phyloP scores from a whole-genome alignment of 495 filamentous ascomycete genomes.

The Aspergillus sclerotioniger region DNA sequence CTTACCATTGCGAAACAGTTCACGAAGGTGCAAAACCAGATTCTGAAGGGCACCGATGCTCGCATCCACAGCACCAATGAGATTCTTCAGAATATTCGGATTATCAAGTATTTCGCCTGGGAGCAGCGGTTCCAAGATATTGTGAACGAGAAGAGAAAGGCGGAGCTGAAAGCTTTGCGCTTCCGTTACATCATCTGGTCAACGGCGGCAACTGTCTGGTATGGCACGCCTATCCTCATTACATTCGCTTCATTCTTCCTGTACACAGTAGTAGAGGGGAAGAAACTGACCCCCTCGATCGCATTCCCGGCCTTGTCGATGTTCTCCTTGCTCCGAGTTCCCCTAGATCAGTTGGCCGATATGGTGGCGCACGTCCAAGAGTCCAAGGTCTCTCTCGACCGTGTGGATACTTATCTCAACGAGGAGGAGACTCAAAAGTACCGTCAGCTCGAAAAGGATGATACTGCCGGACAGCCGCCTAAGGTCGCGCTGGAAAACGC shows the following conservation, averaged over 20 bases:
- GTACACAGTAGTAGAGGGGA: conserved; percentile 88
- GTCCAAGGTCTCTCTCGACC: conserved; percentile 93
- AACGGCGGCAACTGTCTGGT: conserved; percentile 89
- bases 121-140: conserved; percentile 85
- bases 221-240: conserved; percentile 90
- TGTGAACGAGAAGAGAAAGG: conserved; percentile 80
- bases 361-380: conserved; percentile 99
- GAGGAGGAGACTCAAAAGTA: conserved; percentile 98
- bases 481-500: conserved; percentile 82
- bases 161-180: conserved; percentile 75
- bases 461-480: conserved; percentile 57
- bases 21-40: conserved; percentile 77
- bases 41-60: conserved; percentile 92
- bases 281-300: conserved; percentile 84
- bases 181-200: conserved; percentile 89
- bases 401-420: conserved; percentile 90
- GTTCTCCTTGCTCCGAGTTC: conserved; percentile 91
- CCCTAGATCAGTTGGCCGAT: conserved; percentile 93
- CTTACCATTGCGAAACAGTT: conserved; percentile 82
- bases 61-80: conserved; percentile 97
- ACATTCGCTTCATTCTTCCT: conserved; percentile 94
- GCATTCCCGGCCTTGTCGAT: conserved; percentile 96
- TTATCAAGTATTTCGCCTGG: conserved; percentile 99
- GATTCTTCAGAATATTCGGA: conserved; percentile 93
- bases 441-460: conserved; percentile 68